Evolutionary conservation across 2,329 filamentous ascomycete genomes (phyloP), one percentile per base, ranked within the genome.

Genomic region (Polychaeton citri): DNA sequence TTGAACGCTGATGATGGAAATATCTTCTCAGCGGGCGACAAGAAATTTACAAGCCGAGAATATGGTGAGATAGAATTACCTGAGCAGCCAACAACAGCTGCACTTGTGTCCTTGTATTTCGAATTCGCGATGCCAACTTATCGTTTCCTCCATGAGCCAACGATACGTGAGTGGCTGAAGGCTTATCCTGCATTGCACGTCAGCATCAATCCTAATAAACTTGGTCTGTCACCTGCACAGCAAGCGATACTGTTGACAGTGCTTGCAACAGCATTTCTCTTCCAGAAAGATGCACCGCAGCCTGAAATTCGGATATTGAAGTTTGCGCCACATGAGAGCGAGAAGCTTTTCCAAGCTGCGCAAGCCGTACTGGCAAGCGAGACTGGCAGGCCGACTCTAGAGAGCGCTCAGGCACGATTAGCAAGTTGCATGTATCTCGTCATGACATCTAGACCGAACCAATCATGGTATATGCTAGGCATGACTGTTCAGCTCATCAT

Each of bases 1-100:
- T 4, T 57, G 5, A 16, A 19, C 10, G 12, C 30, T 28, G 30
- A 59, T 16, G 52, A 60, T 19, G 60, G 58, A 1, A 62, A 65
- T 2, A 67, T 69, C 17, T 68, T 69, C 44, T 63, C 64, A 0
- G 68, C 65, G 43, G 67, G 64, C 9, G 69, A 72, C 45, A 57
- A 65, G 30, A 32, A 13, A 12, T 65, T 64, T 2, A 41, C 69
- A 5, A 62, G 64, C 1, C 60, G 66, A 3, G 59, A 59, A 30
- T 62, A 66, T 41, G 51, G 58, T 1, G 58, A 59, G 0, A 62
- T 63, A 38, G 51, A 63, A 5, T 45, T 70, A 20, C 62, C 59
- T 5, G 49, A 55, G 3, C 42, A 44, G 21, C 44, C 48, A 8
- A 52, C 54, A 13, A 47, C 52, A 7, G 41, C 44, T 5, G 40